Evolutionary conservation across 805 yeast genomes (phyloP), one percentile per base, ranked within the genome.

Genomic region (Cyberlindnera mycetangii): DNA sequence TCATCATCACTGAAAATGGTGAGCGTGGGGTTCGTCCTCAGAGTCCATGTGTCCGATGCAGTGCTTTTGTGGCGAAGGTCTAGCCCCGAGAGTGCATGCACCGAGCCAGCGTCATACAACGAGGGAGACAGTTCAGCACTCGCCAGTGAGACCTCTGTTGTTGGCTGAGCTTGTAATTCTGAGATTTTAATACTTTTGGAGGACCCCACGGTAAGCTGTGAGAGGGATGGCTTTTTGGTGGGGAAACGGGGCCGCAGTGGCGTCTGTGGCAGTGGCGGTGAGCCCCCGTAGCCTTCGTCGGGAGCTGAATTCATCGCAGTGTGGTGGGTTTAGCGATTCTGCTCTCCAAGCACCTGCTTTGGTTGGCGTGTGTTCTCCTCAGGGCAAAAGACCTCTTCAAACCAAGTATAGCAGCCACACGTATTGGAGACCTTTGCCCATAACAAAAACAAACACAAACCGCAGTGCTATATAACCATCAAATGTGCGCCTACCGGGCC

Each of bases 81-180:
- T 7, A 39, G 30, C n/a, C 32, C 22, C 7, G 38, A 32, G 12
- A 34, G 31, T 8, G 32, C 22, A n/a, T 21, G 27, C 7, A 41
- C 11, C 14, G 35, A 19, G 32, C 34, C 7, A 5, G n/a, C 11
- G 34, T 39, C 14, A 19, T 28, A 18, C 32, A 12, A 8, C 19
- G 20, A 22, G 21, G 30, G 25, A 33, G 47, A 18, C 37, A 25
- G 37, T 3, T 24, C 39, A 20, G 51, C 49, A n/a, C 45, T 53
- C 14, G 52, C 51, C 9, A 49, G 41, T 2, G 66, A 59, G 3
- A 65, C 50, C 20, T 60, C 68, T 1, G 69, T 67, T 0, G 71
- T 66, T 2, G 68, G 58, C 27, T 55, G 64, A 17, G 65, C 59
- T 36, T 56, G 60, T 11, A 59, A 24, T 11, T 51, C 57, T 4